A percentile compares a stretch with the other conserved stretches of the same genome.
Conservation (phyloP, 345 rosid genomes). For the Aurinia saxatilis region DNA sequence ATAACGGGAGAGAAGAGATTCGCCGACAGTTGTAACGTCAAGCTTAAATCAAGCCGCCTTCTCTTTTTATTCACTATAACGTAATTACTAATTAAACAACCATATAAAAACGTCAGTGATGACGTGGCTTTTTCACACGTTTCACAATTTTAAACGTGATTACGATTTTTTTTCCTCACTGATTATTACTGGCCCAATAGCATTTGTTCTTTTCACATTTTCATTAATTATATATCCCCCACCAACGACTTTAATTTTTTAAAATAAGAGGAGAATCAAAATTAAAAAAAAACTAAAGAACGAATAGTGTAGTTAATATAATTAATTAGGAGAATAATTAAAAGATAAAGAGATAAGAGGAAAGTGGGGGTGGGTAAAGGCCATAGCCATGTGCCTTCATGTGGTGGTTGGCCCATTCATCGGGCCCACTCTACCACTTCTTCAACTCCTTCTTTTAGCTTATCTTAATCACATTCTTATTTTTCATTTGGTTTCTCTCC, state of each 20-base stretch:
- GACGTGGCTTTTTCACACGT: constrained; percentile 24
- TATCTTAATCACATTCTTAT: neutral
- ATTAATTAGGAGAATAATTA: constrained; percentile 1
- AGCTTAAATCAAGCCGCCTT: constrained; percentile 14
- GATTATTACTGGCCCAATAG: neutral
- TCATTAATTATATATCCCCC: no score
- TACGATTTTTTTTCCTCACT: neutral
- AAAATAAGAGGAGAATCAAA: constrained; percentile 7
- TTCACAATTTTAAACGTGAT: neutral
- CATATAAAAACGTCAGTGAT: constrained; percentile 7
- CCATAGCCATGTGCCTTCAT: constrained; percentile 37
- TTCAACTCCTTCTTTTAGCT: constrained; percentile 9
- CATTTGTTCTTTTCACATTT: constrained; percentile 1
- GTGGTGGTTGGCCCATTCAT: constrained; percentile 33
- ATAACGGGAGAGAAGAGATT: constrained; percentile 7
- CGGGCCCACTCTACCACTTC: constrained; percentile 22
- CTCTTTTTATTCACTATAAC: neutral
- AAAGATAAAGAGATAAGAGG: constrained; percentile 27
- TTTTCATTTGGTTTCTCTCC: constrained; percentile 9
- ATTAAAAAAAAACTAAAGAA: neutral
- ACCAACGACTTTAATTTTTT: neutral
- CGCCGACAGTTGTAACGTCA: constrained; percentile 31
- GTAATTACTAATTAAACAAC: constrained; percentile 9
- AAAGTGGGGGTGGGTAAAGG: constrained; percentile 25
- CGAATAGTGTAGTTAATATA: constrained; percentile 19